Evolutionary conservation across 257 asterid species (phyloP), one percentile per base, ranked within the genome.

Genomic region (Solanum chaucha): DNA sequence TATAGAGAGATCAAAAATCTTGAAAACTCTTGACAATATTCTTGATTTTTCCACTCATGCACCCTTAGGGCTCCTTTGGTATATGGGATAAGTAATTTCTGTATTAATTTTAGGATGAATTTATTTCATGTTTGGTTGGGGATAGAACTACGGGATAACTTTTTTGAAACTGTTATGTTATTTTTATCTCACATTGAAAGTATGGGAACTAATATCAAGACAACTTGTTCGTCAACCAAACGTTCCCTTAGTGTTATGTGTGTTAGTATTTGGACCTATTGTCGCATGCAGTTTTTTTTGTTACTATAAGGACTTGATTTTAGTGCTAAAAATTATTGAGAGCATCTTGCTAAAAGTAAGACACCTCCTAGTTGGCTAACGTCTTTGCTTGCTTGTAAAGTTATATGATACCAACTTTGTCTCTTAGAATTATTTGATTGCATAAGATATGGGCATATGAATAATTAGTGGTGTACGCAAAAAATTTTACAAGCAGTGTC

Each of bases 161-260:
- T 61, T 22, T 61, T 2, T 0, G 14, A 0, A 10, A 61, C 12
- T n/a, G 0, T 61, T 0, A 2, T n/a, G 15, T 61, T 4, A n/a
- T 61, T 22, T 61, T 61, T 61, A 22, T n/a, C 3, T 9, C 24
- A 19, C 11, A 58, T 19, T 19, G 11, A 2, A 0, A 20, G 11
- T 58, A 19, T 3, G 2, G 1, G 10, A 58, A 58, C 5, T 51
- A 51, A 51, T 51, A 51, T 51, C 4, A 51, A 51, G 22, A 51
- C 4, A 58, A 19, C 11, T 19, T 58, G 26, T 58, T 58, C 4
- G 9, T 20, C 65, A 58, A 19, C 2, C 13, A 59, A 59, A 59
- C 30, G 1, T 3, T 4, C 19, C 34, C 4, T 65, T 11, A 11
- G 35, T 67, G 3, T 26, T 32, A 71, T 26, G 5, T n/a, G 9